Conservation (phyloP, 1,139 yeast genomes). For the Yarrowia galli region DNA sequence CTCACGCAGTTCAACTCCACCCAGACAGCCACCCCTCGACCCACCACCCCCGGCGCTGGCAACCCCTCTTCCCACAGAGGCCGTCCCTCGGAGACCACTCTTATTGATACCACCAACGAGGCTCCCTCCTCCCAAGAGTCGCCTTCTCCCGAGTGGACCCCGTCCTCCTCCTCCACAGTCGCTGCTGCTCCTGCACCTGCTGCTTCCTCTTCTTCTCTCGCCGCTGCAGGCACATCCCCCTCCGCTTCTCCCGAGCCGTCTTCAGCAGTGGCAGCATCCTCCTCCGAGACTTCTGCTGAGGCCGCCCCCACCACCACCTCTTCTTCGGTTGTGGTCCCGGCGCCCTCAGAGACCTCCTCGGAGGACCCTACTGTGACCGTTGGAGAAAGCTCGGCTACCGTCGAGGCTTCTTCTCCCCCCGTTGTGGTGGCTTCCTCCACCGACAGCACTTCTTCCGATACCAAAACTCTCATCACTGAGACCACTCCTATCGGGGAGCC, state of each 20-base stretch:
- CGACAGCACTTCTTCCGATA: neutral
- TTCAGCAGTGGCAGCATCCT: conserved; percentile 31
- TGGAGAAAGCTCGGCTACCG: neutral
- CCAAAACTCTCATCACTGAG: conserved; percentile 8
- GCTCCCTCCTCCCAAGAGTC: neutral
- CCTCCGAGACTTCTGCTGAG: conserved; percentile 9
- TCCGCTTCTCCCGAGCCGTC: conserved; percentile 27
- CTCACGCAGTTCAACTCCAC: conserved; percentile 16
- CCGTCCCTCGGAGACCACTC: conserved; percentile 11
- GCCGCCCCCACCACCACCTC: conserved; percentile 1
- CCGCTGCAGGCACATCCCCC: conserved; percentile 5
- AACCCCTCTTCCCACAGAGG: conserved; percentile 11
- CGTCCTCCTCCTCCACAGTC: conserved; percentile 12
- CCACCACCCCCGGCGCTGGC: conserved; percentile 17
- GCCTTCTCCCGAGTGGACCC: neutral
- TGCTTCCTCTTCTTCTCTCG: neutral
- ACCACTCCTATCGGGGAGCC: conserved; percentile 19
- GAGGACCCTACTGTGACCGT: conserved; percentile 13
- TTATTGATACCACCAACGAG: conserved; percentile 2
- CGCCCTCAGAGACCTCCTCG: neutral
- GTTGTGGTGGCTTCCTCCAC: conserved; percentile 2
- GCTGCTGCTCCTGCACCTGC: conserved; percentile 21
- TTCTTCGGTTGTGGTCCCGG: neutral
- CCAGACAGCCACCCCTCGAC: conserved; percentile 16
- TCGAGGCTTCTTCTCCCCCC: conserved; percentile 2